Base-by-base conservation (phyloP, 768 basidiomycete genomes). In the Serendipita sp. region DNA sequence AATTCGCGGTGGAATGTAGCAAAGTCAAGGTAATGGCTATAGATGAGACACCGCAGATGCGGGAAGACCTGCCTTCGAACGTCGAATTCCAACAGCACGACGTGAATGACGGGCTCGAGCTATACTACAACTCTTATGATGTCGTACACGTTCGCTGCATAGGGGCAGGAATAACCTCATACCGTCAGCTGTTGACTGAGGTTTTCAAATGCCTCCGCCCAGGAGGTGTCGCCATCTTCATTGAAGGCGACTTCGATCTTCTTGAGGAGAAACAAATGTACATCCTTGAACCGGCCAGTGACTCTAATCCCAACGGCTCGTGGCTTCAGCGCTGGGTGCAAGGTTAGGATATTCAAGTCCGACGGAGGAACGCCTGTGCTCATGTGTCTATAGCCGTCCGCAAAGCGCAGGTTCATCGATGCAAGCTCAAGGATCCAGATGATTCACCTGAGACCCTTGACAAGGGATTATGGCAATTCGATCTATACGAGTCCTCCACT, bases 191-290 rank as follows among this genome's bases (percentile, higher is more conserved):
- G 10, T 35, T 60, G 16, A 60, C 16, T 10, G 56, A 60, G n/a
- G 56, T 35, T 28, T 28, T 35, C 35, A 30, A 36, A n/a, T 60
- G 56, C 56, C 56, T 60, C 35, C 23, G 35, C 23, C 56, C 56
- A 16, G 56, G 56, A 16, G 56, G 56, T 5, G 23, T 60, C 23
- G 56, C 56, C 11, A 5, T 60, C 16, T 60, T 60, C 34, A 60
- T 60, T 10, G 56, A 60, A 35, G 56, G 56, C 16, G 56, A 60
- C 35, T 60, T 60, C n/a, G 56, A 60, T 35, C 35, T 60, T 23
- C 35, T 60, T 36, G 35, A 16, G 8, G 34, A 60, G n/a, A 35
- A 60, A 8, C 56, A 60, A 35, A n/a, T 32, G 16, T 23, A 11
- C 16, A 36, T 36, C 32, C 11, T 32, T 10, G 56, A 60, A 60